These are phyloP conservation scores for Radiomyces spectabilis DNA, from an alignment of 192 early-diverging fungal species.

Conservation along the genomic window DNA sequence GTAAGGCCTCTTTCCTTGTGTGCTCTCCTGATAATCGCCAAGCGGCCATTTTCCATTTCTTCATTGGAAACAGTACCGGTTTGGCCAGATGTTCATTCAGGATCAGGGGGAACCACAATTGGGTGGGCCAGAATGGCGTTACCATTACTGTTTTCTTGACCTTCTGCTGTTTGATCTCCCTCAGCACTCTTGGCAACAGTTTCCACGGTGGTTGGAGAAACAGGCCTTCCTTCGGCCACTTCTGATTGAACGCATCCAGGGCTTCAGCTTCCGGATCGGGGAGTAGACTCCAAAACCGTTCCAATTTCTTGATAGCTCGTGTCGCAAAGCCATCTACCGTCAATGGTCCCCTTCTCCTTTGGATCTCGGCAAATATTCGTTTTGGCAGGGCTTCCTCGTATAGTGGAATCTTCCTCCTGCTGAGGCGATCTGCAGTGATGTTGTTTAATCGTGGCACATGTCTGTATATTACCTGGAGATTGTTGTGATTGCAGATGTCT, in stretches of 20 bases:
- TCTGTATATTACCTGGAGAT: neutral
- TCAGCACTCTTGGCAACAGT: constrained; percentile 1
- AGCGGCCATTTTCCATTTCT: neutral
- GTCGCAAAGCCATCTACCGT: constrained; percentile 5
- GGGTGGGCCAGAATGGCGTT: constrained; percentile 4
- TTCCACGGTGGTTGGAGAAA: constrained; percentile 9
- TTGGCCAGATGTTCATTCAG: neutral
- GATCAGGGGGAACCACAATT: constrained; percentile 8
- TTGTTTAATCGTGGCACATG: neutral
- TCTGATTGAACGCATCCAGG: constrained; percentile 4
- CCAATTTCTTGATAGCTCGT: neutral
- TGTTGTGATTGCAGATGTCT: neutral
- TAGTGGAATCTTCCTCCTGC: neutral
- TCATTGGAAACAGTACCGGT: neutral
- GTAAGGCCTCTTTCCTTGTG: too few species aligned
- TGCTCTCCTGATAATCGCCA: constrained; percentile 9
- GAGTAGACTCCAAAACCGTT: neutral
- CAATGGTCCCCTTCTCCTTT: neutral
- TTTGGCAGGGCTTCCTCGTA: neutral
- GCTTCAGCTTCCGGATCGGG: neutral
- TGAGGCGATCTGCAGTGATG: neutral
- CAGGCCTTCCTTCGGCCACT: too few species aligned
- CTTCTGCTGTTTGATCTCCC: too few species aligned
- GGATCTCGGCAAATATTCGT: neutral
- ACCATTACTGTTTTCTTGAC: neutral